These are phyloP conservation scores for Trapa incisa DNA, from an alignment of 345 rosid species.

Conservation along the genomic window DNA sequence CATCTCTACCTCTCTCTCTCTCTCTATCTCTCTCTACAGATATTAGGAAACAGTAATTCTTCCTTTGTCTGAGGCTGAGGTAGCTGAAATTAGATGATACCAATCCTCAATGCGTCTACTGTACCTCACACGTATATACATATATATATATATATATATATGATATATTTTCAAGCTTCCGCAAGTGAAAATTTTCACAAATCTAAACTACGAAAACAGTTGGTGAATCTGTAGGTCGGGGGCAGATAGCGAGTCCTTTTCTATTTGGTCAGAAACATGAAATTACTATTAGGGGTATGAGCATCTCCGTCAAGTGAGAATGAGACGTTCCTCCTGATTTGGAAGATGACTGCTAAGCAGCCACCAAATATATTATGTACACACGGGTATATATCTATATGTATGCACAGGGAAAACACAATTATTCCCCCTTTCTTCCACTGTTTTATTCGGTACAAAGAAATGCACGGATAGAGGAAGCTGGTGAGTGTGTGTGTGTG, in stretches of 20 bases:
- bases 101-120: background rate
- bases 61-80: background rate
- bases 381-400: background rate
- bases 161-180: background rate
- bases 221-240: background rate
- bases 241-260: background rate
- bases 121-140: background rate
- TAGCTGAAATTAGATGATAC: background rate
- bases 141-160: too few species aligned
- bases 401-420: background rate
- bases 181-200: background rate
- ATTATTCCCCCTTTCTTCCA: background rate
- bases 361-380: background rate
- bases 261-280: slow-evolving; percentile 1
- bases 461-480: background rate
- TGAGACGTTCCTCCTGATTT: slow-evolving; percentile 9
- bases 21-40: background rate
- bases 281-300: slow-evolving; percentile 3
- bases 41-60: background rate
- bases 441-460: background rate
- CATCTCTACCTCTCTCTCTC: slow-evolving; percentile 3
- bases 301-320: slow-evolving; percentile 1
- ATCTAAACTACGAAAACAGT: background rate
- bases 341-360: slow-evolving; percentile 10
- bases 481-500: background rate